Percentiles rank a stretch among this genome's conserved stretches.
Evolutionary conservation across 768 basidiomycete genomes (phyloP).

Genomic region (Hypholoma sublateritium): DNA sequence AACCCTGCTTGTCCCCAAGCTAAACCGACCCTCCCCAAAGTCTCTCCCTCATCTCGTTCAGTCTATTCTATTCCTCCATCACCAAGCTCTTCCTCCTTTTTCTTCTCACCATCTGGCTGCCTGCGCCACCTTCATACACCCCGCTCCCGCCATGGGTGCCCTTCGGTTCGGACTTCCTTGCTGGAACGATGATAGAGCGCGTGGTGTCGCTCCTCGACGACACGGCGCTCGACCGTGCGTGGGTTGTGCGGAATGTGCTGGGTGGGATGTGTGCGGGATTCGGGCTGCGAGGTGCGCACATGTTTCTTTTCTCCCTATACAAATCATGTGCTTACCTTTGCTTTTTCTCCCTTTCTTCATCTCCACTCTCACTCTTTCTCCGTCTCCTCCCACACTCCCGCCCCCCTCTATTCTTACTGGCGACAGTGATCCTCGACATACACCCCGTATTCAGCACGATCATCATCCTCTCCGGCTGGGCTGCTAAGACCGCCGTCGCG

Average conservation of each 20-base stretch:
- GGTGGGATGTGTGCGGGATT: conserved; percentile 89
- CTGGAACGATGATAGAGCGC: conserved; percentile 6
- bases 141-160: conserved; percentile 24
- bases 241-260: conserved; percentile 80
- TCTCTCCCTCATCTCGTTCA: conserved; percentile 76
- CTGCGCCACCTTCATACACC: conserved; percentile 35
- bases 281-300: conserved; percentile 73
- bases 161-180: no score
- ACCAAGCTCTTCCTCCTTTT: conserved; percentile 85
- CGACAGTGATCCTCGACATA: conserved; percentile 72
- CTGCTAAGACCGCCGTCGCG: conserved; percentile 63
- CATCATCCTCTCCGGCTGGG: conserved; percentile 78
- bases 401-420: neutral
- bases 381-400: no score
- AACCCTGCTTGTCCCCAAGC: neutral
- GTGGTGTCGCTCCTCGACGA: conserved; percentile 65
- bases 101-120: conserved; percentile 78
- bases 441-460: conserved; percentile 72
- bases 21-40: conserved; percentile 34
- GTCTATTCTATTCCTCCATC: conserved; percentile 79
- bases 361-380: no score
- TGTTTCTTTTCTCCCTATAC: neutral
- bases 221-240: conserved; percentile 75
- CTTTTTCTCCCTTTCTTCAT: no score
- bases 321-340: no score